These are phyloP conservation scores for Lupinus albus DNA, from an alignment of 306 rosid species.

Conservation along the genomic window DNA sequence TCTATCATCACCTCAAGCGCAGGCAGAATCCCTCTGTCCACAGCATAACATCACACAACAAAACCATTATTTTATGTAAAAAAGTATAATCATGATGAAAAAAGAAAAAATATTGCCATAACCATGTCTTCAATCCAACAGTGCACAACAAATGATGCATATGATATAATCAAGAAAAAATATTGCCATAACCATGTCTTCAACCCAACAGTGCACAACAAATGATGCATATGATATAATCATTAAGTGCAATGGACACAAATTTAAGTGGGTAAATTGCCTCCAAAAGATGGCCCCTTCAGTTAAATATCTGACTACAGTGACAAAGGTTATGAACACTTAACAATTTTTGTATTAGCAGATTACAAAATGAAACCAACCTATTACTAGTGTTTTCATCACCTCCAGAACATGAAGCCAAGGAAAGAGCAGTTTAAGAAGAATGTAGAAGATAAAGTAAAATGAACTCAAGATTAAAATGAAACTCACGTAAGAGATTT, in stretches of 20 bases:
- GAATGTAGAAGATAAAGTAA: constrained; percentile 29
- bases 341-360: no score
- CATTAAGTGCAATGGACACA: neutral
- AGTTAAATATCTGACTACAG: no score
- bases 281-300: neutral
- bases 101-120: neutral
- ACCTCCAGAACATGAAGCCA: neutral
- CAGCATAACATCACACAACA: constrained; percentile 39
- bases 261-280: neutral
- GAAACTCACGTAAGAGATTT: constrained; percentile 81
- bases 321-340: no score
- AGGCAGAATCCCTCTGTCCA: constrained; percentile 82
- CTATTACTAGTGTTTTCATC: no score
- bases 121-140: constrained; percentile 8
- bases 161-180: neutral
- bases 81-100: neutral
- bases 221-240: neutral
- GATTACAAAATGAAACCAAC: no score
- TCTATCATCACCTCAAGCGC: constrained; percentile 59
- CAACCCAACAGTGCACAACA: neutral
- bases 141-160: neutral
- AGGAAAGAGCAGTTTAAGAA: constrained; percentile 2
- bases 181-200: constrained; percentile 14
- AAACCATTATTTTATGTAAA: constrained; percentile 43
- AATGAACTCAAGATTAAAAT: constrained; percentile 20